Conservation (phyloP, 257 asterid species). For the Petunia secreta region DNA sequence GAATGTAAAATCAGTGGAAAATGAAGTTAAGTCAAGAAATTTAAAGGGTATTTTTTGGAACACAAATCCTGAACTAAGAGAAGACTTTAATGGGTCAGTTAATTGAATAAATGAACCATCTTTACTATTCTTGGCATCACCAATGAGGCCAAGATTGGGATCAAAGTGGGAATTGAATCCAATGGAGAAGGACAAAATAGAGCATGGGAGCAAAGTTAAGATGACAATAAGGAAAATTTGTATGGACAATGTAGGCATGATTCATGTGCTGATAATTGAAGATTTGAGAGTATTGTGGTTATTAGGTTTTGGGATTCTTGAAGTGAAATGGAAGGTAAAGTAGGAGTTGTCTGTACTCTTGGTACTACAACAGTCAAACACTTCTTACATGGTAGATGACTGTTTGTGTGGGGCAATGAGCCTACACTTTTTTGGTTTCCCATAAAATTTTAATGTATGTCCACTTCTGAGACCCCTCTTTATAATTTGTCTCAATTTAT, state of each 20-base stretch:
- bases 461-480: no score
- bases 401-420: no score
- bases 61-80: conserved; percentile 64
- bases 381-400: background rate
- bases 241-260: background rate
- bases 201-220: conserved; percentile 31
- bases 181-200: conserved; percentile 46
- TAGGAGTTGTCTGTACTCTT: background rate
- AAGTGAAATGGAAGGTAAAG: background rate
- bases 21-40: conserved; percentile 48
- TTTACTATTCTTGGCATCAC: conserved; percentile 57
- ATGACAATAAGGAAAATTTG: conserved; percentile 31
- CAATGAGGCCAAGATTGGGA: conserved; percentile 50
- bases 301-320: background rate
- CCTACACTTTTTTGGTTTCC: no score
- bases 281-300: background rate
- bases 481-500: no score
- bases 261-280: background rate
- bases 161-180: conserved; percentile 50
- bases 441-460: no score
- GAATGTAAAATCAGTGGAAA: conserved; percentile 77
- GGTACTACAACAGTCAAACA: background rate
- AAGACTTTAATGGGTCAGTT: conserved; percentile 49
- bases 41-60: conserved; percentile 59
- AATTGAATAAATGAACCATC: conserved; percentile 49